A percentile compares a stretch with the other conserved stretches of the same genome.
Conservation (phyloP, 2,329 filamentous ascomycete species). For the Podosphaera fusca region DNA sequence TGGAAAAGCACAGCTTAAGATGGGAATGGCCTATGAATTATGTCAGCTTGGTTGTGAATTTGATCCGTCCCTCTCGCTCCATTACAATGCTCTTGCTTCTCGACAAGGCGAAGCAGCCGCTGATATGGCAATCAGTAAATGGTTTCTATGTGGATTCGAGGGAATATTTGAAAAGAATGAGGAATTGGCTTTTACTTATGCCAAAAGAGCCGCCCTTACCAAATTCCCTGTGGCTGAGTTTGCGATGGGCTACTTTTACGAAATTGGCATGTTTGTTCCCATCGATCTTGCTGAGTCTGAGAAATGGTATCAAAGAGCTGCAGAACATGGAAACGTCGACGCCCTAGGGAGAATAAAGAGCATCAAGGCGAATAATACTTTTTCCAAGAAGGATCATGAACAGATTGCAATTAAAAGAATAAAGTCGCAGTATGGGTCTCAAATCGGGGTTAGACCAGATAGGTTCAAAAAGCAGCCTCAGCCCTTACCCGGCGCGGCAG, state of each 20-base stretch:
- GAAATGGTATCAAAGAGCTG: conserved; percentile 76
- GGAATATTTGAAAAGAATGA: conserved; percentile 89
- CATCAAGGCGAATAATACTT: conserved; percentile 56
- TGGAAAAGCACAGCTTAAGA: conserved; percentile 87
- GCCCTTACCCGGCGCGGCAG: conserved; percentile 13
- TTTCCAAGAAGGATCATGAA: conserved; percentile 83
- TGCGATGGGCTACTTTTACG: conserved; percentile 89
- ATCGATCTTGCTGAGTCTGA: conserved; percentile 63
- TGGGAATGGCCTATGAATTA: conserved; percentile 88
- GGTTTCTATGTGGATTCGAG: conserved; percentile 93
- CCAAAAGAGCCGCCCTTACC: conserved; percentile 58
- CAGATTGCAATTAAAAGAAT: conserved; percentile 74
- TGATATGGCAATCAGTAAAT: conserved; percentile 89
- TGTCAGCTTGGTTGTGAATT: conserved; percentile 89
- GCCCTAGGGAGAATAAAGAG: conserved; percentile 63
- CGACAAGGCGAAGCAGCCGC: conserved; percentile 84
- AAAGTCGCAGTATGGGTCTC: conserved; percentile 55
- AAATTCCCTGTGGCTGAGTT: conserved; percentile 84
- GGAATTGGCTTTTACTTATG: conserved; percentile 75
- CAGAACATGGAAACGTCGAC: conserved; percentile 79
- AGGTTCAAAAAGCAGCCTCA: conserved; percentile 26
- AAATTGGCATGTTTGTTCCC: conserved; percentile 83
- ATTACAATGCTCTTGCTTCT: conserved; percentile 86
- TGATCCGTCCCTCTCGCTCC: conserved; percentile 72
- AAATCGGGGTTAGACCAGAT: conserved; percentile 36